Evolutionary conservation across 306 rosid genomes (phyloP).

Genomic region (Elaeagnus macrophylla): DNA sequence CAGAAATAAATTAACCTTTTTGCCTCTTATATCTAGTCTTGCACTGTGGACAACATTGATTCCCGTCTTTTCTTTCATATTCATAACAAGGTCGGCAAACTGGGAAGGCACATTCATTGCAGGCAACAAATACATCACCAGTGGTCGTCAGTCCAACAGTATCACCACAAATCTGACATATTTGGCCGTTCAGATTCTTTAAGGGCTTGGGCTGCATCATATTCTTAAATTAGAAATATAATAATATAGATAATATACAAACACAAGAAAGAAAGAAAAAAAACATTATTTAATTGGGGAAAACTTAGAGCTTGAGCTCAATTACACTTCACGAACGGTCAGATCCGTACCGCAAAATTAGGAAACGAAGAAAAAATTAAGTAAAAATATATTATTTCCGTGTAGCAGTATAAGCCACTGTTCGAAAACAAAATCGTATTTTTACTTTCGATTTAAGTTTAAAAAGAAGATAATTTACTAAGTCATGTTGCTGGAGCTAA

Average conservation of each 20-base stretch:
- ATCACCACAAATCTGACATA: conserved; percentile 92
- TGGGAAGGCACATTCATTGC: conserved; percentile 95
- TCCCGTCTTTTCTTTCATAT: conserved; percentile 90
- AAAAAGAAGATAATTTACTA: neutral
- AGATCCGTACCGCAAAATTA: too few relatives aligned
- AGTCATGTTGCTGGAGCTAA: too few relatives aligned
- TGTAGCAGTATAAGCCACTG: too few relatives aligned
- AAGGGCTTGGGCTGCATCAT: conserved; percentile 65
- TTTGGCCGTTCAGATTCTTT: conserved; percentile 68
- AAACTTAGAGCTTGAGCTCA: too few relatives aligned
- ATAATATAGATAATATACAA: neutral
- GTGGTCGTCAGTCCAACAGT: conserved; percentile 59
- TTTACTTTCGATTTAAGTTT: too few relatives aligned
- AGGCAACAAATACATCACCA: conserved; percentile 92
- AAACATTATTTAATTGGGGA: too few relatives aligned
- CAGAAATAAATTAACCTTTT: conserved; percentile 39
- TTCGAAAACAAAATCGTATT: too few relatives aligned
- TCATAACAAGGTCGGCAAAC: conserved; percentile 94
- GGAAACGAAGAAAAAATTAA: too few relatives aligned
- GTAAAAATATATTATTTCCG: too few relatives aligned
- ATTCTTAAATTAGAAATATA: conserved; percentile 15
- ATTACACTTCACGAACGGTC: too few relatives aligned
- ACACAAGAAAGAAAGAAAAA: too few relatives aligned
- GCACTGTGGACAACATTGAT: conserved; percentile 92
- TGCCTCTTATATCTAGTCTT: conserved; percentile 93